These are phyloP conservation scores for Cornus kousa DNA, from an alignment of 148 eudicot species.

Conservation along the genomic window DNA sequence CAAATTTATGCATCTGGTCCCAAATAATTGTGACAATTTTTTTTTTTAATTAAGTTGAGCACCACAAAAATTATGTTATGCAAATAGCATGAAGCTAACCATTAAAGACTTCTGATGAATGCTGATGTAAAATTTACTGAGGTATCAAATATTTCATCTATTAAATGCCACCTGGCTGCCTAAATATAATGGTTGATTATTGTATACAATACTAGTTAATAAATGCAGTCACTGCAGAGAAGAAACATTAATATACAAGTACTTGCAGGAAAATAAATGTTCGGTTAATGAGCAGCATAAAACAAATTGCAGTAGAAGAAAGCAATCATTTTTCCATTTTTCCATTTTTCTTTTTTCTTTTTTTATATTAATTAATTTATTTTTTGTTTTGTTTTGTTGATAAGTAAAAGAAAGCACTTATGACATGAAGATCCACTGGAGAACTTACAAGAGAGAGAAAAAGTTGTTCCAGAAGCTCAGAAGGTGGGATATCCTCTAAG, in stretches of 20 bases:
- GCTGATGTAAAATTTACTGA: not conserved
- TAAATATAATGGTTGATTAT: not conserved
- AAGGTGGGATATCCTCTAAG: slow-evolving; percentile 70
- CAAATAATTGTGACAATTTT: no score
- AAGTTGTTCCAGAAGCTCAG: slow-evolving; percentile 74
- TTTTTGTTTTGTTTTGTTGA: no score
- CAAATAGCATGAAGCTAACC: not conserved
- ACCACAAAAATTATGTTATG: not conserved
- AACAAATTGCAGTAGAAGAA: no score
- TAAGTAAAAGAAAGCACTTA: not conserved
- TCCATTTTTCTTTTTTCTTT: no score
- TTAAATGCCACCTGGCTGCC: not conserved
- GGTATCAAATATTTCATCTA: no score
- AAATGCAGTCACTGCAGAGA: not conserved
- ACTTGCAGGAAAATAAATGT: not conserved
- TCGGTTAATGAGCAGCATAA: not conserved
- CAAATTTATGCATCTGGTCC: not conserved
- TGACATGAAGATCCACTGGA: not conserved
- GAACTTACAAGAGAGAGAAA: slow-evolving; percentile 74
- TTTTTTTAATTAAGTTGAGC: no score
- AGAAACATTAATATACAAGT: not conserved
- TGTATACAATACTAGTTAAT: not conserved
- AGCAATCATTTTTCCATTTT: no score
- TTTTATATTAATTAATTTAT: no score
- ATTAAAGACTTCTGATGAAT: not conserved